These are phyloP conservation scores for Starmerella scarabaei DNA, from an alignment of 805 yeast genomes.

Conservation along the genomic window DNA sequence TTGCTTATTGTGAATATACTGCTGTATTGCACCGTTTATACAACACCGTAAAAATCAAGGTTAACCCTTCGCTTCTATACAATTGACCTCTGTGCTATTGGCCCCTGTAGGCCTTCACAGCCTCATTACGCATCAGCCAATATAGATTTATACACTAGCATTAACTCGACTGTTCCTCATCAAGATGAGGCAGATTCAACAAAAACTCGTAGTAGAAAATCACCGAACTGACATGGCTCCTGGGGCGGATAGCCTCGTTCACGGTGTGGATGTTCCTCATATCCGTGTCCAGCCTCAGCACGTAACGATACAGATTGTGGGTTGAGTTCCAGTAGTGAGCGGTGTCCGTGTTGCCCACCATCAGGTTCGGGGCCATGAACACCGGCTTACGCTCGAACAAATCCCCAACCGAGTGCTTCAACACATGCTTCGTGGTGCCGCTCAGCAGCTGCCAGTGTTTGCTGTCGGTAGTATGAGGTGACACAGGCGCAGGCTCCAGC, in stretches of 20 bases:
- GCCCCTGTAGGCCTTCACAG: too few species aligned
- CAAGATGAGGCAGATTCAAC: constrained; percentile 6
- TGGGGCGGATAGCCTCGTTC: constrained; percentile 44
- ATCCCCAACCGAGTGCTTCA: constrained; percentile 34
- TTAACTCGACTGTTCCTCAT: background rate
- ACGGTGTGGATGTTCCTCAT: constrained; percentile 39
- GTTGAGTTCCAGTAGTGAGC: constrained; percentile 51
- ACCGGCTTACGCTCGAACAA: constrained; percentile 19
- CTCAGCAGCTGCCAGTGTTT: constrained; percentile 43
- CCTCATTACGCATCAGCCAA: too few species aligned
- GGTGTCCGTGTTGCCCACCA: constrained; percentile 66
- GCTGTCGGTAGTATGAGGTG: constrained; percentile 30
- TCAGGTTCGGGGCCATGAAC: constrained; percentile 43
- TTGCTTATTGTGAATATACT: too few species aligned
- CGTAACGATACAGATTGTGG: constrained; percentile 44
- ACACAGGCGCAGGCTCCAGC: constrained; percentile 42
- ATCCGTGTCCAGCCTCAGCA: constrained; percentile 16
- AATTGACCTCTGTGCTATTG: too few species aligned
- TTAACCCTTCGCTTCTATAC: too few species aligned
- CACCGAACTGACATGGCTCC: constrained; percentile 38
- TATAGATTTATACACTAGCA: too few species aligned
- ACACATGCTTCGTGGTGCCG: constrained; percentile 50
- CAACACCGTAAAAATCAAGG: too few species aligned
- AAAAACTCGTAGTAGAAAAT: constrained; percentile 26
- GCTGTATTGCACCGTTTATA: too few species aligned